These are phyloP conservation scores for Gossypium australe DNA, from an alignment of 345 rosid species.

Conservation along the genomic window DNA sequence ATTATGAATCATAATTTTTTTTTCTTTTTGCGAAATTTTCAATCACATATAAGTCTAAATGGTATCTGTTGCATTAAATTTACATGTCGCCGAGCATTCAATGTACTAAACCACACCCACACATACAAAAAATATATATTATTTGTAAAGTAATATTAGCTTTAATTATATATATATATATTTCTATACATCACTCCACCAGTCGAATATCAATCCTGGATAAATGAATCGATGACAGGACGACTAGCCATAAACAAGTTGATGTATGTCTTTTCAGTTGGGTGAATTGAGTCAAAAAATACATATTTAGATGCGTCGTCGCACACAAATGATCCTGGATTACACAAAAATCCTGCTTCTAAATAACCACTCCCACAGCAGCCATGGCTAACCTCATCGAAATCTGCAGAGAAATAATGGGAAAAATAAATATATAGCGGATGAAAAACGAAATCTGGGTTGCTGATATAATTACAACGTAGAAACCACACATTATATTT, in stretches of 20 bases:
- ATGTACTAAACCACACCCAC: neutral
- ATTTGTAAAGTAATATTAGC: neutral
- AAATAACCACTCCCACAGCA: slow-evolving; percentile 79
- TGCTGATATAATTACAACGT: neutral
- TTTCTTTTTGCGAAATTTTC: neutral
- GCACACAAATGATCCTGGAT: slow-evolving; percentile 56
- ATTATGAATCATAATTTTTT: too few relatives aligned
- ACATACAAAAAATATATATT: neutral
- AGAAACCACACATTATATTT: neutral
- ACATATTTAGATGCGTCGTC: slow-evolving; percentile 60
- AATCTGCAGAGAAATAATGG: slow-evolving; percentile 27
- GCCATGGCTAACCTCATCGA: slow-evolving; percentile 50
- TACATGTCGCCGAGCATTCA: neutral
- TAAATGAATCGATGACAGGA: slow-evolving; percentile 25
- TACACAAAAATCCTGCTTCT: slow-evolving; percentile 55
- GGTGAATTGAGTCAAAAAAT: slow-evolving; percentile 87
- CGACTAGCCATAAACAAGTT: slow-evolving; percentile 29
- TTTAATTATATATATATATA: neutral
- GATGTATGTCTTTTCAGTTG: slow-evolving; percentile 53
- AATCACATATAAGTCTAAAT: neutral
- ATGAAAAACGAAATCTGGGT: neutral
- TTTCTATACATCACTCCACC: neutral
- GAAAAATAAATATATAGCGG: neutral
- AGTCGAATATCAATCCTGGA: neutral
- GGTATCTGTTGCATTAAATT: neutral